Percentiles rank a stretch among this genome's conserved stretches.
phyloP scores from a whole-genome alignment of 2,329 filamentous ascomycete species.

The Colletotrichum sp. region DNA sequence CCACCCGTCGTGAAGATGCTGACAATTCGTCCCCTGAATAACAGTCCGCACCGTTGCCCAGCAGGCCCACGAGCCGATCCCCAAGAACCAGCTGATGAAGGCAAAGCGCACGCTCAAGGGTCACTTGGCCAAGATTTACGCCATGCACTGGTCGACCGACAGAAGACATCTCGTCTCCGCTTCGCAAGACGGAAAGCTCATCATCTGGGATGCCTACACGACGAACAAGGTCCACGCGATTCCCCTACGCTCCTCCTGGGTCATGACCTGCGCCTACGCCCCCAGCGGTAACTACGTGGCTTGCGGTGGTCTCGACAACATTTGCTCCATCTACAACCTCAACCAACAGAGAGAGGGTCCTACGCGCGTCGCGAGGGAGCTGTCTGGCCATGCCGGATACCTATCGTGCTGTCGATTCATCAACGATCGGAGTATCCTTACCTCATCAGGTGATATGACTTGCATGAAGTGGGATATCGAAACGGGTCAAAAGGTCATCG shows the following conservation, averaged over 20 bases:
- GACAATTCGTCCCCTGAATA: conserved; percentile 13
- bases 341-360: conserved; percentile 95
- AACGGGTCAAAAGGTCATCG: conserved; percentile 94
- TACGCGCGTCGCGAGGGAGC: conserved; percentile 91
- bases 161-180: conserved; percentile 95
- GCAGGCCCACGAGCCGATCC: conserved; percentile 89
- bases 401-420: conserved; percentile 98
- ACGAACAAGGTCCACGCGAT: conserved; percentile 99
- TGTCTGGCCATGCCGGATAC: conserved; percentile 96
- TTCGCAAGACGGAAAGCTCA: conserved; percentile 98
- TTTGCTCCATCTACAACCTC: conserved; percentile 99
- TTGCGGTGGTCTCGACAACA: conserved; percentile 98
- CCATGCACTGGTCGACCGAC: conserved; percentile 99
- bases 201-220: conserved; percentile 99
- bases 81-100: conserved; percentile 93
- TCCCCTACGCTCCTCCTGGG: conserved; percentile 95
- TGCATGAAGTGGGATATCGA: conserved; percentile 99
- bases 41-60: conserved; percentile 91
- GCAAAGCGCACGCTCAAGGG: conserved; percentile 96
- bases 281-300: conserved; percentile 98
- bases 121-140: conserved; percentile 98
- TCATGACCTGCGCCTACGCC: conserved; percentile 99
- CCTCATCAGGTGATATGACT: conserved; percentile 98
- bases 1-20: conserved; percentile 19
- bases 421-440: conserved; percentile 96